These are phyloP conservation scores for Yamadazyma laniorum DNA, from an alignment of 805 yeast species.

Conservation along the genomic window DNA sequence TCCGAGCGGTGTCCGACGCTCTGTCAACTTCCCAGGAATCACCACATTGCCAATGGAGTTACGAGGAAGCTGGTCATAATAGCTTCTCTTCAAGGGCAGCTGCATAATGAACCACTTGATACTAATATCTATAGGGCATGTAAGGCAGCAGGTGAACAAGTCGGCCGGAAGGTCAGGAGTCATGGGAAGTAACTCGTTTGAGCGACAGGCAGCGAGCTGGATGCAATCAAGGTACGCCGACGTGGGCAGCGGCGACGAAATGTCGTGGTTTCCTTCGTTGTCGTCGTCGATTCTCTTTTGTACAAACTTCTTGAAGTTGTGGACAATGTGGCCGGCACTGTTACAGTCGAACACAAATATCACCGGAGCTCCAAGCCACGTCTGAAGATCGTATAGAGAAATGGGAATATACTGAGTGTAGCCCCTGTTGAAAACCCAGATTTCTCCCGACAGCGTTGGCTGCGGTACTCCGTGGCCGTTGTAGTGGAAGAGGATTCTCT, in stretches of 20 bases:
- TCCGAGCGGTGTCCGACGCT: conserved; percentile 91
- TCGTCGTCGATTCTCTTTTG: conserved; percentile 89
- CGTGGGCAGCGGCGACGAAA: conserved; percentile 58
- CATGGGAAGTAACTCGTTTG: conserved; percentile 86
- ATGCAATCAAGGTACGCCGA: conserved; percentile 79
- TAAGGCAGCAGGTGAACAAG: conserved; percentile 89
- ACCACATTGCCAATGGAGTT: conserved; percentile 56
- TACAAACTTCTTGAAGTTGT: conserved; percentile 84
- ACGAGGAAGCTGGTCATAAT: conserved; percentile 45
- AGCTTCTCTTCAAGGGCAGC: conserved; percentile 58
- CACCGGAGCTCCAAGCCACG: conserved; percentile 98
- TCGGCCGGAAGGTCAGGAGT: conserved; percentile 95
- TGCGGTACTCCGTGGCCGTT: conserved; percentile 99
- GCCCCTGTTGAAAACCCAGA: conserved; percentile 97
- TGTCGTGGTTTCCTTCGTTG: conserved; percentile 55
- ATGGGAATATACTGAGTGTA: conserved; percentile 98
- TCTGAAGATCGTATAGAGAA: conserved; percentile 88
- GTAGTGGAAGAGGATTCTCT: conserved; percentile 88
- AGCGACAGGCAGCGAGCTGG: conserved; percentile 88
- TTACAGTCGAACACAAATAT: conserved; percentile 93
- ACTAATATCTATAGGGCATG: conserved; percentile 93
- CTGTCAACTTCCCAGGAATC: conserved; percentile 89
- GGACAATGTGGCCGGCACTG: conserved; percentile 90
- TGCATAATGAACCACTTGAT: conserved; percentile 89
- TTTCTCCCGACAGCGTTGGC: conserved; percentile 94